phyloP scores from a whole-genome alignment of 345 rosid species.

The Crucihimalaya himalaica region DNA sequence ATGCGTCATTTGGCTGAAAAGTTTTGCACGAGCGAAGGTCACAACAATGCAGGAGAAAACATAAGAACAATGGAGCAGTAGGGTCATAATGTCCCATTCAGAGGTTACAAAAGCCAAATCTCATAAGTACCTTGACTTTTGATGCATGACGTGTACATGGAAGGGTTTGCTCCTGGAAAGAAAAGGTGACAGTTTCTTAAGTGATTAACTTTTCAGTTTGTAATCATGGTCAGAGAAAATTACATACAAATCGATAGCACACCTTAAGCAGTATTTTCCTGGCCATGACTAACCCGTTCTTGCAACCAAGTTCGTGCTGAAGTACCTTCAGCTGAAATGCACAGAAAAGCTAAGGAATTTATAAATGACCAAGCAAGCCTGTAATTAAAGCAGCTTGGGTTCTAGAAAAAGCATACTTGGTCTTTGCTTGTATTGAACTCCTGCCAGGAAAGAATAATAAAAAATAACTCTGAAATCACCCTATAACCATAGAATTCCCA shows the following conservation, averaged over 20 bases:
- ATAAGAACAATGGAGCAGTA: slow-evolving; percentile 20
- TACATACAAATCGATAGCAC: slow-evolving; percentile 1
- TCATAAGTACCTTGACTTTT: slow-evolving; percentile 41
- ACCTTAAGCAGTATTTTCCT: slow-evolving; percentile 32
- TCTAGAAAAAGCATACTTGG: slow-evolving; percentile 47
- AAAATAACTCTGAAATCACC: slow-evolving; percentile 21
- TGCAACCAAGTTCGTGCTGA: slow-evolving; percentile 77
- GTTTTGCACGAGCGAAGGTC: slow-evolving; percentile 36
- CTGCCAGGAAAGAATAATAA: slow-evolving; percentile 47
- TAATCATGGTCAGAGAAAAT: slow-evolving; percentile 4
- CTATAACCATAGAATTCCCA: not conserved
- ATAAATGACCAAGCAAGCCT: slow-evolving; percentile 15
- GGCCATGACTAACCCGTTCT: slow-evolving; percentile 50
- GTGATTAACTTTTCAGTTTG: not conserved
- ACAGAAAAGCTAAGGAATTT: slow-evolving; percentile 34
- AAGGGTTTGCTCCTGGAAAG: slow-evolving; percentile 43
- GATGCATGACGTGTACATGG: slow-evolving; percentile 29
- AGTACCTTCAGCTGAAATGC: slow-evolving; percentile 58
- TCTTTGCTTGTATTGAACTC: slow-evolving; percentile 71
- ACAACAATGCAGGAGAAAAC: slow-evolving; percentile 30
- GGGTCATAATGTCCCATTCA: slow-evolving; percentile 12
- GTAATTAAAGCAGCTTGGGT: slow-evolving; percentile 25
- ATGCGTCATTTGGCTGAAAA: slow-evolving; percentile 25
- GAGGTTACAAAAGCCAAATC: not conserved
- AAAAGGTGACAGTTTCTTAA: slow-evolving; percentile 15